Evolutionary conservation across 2,329 filamentous ascomycete species (phyloP).

Genomic region (Nigrospora osmanthi): DNA sequence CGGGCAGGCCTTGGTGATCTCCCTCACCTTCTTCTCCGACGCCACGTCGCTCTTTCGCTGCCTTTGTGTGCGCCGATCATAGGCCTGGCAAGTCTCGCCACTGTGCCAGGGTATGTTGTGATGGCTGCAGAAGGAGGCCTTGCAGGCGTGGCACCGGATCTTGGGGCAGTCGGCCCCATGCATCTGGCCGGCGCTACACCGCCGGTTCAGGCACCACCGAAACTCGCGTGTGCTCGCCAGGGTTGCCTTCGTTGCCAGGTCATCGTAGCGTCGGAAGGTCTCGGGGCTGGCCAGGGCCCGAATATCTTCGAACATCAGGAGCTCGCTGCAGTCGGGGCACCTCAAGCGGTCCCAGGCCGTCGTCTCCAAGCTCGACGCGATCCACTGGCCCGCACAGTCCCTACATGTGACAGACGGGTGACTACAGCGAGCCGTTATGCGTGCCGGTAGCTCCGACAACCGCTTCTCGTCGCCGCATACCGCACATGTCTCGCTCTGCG

Average conservation of each 20-base stretch:
- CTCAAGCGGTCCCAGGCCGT: constrained; percentile 22
- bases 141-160: constrained; percentile 24
- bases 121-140: constrained; percentile 19
- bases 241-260: constrained; percentile 20
- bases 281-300: constrained; percentile 15
- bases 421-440: constrained; percentile 17
- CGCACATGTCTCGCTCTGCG: constrained; percentile 18
- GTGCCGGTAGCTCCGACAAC: constrained; percentile 22
- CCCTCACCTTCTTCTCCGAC: constrained; percentile 22
- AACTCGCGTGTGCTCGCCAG: constrained; percentile 23
- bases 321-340: constrained; percentile 25
- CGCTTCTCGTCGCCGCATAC: constrained; percentile 26
- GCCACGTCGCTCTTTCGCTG: constrained; percentile 21
- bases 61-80: constrained; percentile 21
- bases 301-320: constrained; percentile 21
- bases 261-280: constrained; percentile 25
- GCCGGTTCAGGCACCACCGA: constrained; percentile 27
- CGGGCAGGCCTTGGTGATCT: constrained; percentile 26
- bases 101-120: constrained; percentile 29
- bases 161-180: constrained; percentile 18
- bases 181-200: constrained; percentile 29
- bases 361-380: constrained; percentile 19
- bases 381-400: constrained; percentile 24
- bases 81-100: constrained; percentile 27
- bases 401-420: constrained; percentile 21